These are phyloP conservation scores for Hyphopichia fennica DNA, from an alignment of 1,139 yeast species.

Conservation along the genomic window DNA sequence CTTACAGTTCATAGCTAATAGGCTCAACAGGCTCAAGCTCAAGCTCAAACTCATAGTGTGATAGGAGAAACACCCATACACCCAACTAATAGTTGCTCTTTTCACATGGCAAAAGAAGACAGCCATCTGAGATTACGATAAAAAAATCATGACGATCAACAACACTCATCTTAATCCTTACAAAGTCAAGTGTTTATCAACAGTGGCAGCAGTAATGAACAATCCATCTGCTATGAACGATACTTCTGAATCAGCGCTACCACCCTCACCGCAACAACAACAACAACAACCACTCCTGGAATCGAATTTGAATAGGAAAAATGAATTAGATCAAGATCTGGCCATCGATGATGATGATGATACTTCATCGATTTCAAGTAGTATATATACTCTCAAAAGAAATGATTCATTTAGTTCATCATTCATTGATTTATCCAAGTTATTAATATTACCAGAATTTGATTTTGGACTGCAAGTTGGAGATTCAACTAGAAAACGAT, in stretches of 20 bases:
- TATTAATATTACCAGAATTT: conserved; percentile 41
- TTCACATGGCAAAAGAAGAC: too few species aligned
- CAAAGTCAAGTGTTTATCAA: background rate
- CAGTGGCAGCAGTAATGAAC: conserved; percentile 1
- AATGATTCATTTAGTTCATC: conserved; percentile 37
- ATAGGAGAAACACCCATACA: background rate
- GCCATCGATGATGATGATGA: conserved; percentile 8
- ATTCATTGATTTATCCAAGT: conserved; percentile 37
- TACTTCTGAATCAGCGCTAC: too few species aligned
- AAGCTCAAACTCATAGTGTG: too few species aligned
- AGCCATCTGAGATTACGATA: too few species aligned
- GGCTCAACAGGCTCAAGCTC: too few species aligned
- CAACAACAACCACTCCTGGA: conserved; percentile 4
- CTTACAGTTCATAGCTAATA: too few species aligned
- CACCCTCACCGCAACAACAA: too few species aligned
- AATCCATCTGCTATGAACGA: too few species aligned
- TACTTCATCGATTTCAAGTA: background rate
- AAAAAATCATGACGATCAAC: background rate
- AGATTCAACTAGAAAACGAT: conserved; percentile 33
- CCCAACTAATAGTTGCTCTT: background rate
- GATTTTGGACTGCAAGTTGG: conserved; percentile 47
- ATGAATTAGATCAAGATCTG: conserved; percentile 4
- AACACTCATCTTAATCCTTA: conserved; percentile 1
- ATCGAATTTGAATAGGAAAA: conserved; percentile 5
- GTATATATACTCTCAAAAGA: conserved; percentile 11